Conservation (phyloP, 1,139 yeast species). For the Zygosaccharomyces sapae region DNA sequence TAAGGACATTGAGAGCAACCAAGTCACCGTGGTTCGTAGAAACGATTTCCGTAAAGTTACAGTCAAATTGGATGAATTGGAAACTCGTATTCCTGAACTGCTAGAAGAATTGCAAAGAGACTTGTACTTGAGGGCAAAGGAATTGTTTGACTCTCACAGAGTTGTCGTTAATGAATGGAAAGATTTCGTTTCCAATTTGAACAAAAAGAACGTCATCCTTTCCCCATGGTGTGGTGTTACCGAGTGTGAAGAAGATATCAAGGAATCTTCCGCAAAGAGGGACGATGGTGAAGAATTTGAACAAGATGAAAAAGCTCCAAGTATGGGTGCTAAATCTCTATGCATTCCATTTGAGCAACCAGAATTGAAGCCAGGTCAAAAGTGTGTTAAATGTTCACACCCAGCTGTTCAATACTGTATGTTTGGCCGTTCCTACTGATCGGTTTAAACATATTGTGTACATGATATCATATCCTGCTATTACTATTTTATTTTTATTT, state of each 20-base stretch:
- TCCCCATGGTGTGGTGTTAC: slow-evolving; percentile 97
- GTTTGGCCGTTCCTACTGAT: slow-evolving; percentile 92
- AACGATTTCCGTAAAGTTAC: slow-evolving; percentile 73
- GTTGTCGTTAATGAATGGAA: slow-evolving; percentile 78
- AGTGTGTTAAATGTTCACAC: slow-evolving; percentile 80
- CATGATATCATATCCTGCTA: neutral
- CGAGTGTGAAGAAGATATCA: slow-evolving; percentile 95
- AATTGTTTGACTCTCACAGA: slow-evolving; percentile 76
- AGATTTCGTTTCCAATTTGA: slow-evolving; percentile 89
- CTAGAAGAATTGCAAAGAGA: slow-evolving; percentile 77
- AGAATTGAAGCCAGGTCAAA: slow-evolving; percentile 66
- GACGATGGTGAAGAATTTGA: slow-evolving; percentile 79
- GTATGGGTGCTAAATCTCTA: slow-evolving; percentile 98
- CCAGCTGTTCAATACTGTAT: slow-evolving; percentile 77
- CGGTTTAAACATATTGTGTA: neutral
- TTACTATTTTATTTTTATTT: neutral
- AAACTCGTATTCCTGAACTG: slow-evolving; percentile 64
- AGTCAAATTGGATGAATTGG: slow-evolving; percentile 62
- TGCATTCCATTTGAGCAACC: slow-evolving; percentile 97
- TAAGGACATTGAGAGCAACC: slow-evolving; percentile 76
- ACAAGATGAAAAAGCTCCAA: slow-evolving; percentile 92
- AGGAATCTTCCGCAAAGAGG: slow-evolving; percentile 81
- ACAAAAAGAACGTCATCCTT: slow-evolving; percentile 82
- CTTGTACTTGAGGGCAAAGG: slow-evolving; percentile 74
- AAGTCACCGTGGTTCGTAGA: slow-evolving; percentile 89